phyloP scores from a whole-genome alignment of 129 eudicot genomes.

The Lactuca saligna region DNA sequence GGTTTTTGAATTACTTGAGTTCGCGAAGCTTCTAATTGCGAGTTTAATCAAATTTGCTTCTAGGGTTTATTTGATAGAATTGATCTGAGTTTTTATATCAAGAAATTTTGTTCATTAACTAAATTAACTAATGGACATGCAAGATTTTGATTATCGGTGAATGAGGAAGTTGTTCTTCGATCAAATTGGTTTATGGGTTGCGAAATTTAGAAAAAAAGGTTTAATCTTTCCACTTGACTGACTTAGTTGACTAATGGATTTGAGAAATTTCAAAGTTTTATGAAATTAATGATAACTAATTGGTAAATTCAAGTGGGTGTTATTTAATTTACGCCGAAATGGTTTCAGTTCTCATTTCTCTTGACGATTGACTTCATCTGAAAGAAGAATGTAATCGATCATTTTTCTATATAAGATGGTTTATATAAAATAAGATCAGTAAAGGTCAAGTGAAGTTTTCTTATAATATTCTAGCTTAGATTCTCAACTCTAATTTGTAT shows the following conservation, averaged over 20 bases:
- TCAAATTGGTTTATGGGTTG: slow-evolving; percentile 18
- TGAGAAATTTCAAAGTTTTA: slow-evolving; percentile 5
- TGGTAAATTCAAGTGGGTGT: slow-evolving; percentile 13
- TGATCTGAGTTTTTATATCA: not conserved
- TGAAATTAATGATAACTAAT: not conserved
- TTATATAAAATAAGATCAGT: not conserved
- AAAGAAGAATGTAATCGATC: not conserved
- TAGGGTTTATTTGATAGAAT: slow-evolving; percentile 19
- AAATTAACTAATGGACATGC: slow-evolving; percentile 17
- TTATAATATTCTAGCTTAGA: not conserved
- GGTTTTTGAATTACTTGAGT: not conserved
- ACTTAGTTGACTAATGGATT: slow-evolving; percentile 22
- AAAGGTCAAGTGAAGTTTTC: not conserved
- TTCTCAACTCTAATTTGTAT: slow-evolving; percentile 4
- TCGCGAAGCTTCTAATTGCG: slow-evolving; percentile 5
- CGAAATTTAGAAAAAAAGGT: not conserved
- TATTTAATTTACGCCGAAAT: slow-evolving; percentile 3
- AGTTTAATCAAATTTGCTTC: not conserved
- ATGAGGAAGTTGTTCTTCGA: slow-evolving; percentile 10
- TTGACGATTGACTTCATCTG: slow-evolving; percentile 7
- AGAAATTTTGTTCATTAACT: not conserved
- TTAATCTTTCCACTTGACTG: slow-evolving; percentile 8
- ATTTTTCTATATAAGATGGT: not conserved
- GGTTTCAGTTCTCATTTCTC: not conserved
- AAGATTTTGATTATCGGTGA: slow-evolving; percentile 4